phyloP scores from a whole-genome alignment of 2,329 filamentous ascomycete genomes.

The Alternaria dauci region DNA sequence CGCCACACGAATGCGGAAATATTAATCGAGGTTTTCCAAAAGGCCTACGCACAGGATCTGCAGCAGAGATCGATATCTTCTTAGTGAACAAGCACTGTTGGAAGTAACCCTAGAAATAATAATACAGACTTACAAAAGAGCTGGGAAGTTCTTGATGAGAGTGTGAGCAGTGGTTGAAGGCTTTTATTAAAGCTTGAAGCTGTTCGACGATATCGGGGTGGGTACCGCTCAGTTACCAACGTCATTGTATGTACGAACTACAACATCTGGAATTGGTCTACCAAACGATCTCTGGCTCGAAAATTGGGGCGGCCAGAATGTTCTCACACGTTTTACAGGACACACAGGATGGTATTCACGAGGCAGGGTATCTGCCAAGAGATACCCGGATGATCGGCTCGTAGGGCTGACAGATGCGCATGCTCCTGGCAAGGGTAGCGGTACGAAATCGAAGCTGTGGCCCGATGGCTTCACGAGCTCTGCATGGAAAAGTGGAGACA shows the following conservation, averaged over 20 bases:
- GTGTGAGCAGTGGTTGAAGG: neutral
- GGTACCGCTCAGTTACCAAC: neutral
- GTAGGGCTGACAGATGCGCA: slow-evolving; percentile 8
- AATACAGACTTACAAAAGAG: neutral
- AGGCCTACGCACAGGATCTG: neutral
- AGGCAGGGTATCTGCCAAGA: neutral
- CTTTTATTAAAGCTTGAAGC: neutral
- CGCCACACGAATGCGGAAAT: neutral
- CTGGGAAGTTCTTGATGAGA: neutral
- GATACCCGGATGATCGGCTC: slow-evolving; percentile 2
- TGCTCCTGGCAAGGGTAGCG: neutral
- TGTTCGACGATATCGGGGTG: neutral
- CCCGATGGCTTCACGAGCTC: neutral
- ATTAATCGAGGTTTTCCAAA: neutral
- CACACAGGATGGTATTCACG: neutral
- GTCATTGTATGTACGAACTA: neutral
- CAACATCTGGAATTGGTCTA: neutral
- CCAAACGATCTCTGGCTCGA: neutral
- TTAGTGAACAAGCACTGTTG: neutral
- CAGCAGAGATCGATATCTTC: neutral
- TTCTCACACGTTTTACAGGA: neutral
- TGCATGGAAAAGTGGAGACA: neutral
- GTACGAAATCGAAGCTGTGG: neutral
- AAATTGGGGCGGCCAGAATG: neutral
- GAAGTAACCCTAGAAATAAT: neutral